Evolutionary conservation across 345 rosid genomes (phyloP).

Genomic region (Ailanthus altissimus): DNA sequence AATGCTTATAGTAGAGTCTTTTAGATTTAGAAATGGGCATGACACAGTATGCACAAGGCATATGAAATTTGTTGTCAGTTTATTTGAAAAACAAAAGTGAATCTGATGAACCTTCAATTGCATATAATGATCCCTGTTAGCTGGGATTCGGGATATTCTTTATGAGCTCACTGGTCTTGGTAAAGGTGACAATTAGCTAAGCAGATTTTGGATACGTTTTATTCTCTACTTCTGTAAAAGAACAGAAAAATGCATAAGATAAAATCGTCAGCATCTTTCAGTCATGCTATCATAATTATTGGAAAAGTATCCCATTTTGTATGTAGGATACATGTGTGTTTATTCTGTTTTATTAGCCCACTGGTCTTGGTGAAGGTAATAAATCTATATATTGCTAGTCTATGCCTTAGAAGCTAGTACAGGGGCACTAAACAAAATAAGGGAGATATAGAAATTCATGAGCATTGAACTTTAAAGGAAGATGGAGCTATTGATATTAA

Average conservation of each 20-base stretch:
- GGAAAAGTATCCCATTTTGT: too few relatives aligned
- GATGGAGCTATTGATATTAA: background rate
- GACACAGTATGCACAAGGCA: background rate
- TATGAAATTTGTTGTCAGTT: background rate
- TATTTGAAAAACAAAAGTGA: background rate
- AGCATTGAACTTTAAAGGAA: background rate
- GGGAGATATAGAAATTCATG: background rate
- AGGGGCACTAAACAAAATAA: background rate
- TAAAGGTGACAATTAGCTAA: background rate
- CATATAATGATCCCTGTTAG: background rate
- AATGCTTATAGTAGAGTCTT: background rate
- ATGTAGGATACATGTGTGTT: too few relatives aligned
- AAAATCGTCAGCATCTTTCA: too few relatives aligned
- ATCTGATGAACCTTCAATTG: background rate
- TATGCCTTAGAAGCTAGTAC: background rate
- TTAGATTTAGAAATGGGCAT: background rate
- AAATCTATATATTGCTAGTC: background rate
- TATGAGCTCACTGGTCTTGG: background rate
- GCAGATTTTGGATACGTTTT: too few relatives aligned
- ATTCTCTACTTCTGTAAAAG: too few relatives aligned
- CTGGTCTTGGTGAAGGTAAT: background rate
- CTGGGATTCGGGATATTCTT: background rate
- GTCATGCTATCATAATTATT: too few relatives aligned
- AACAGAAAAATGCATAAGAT: too few relatives aligned
- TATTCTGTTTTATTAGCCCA: background rate